These are phyloP conservation scores for Rhazya stricta DNA, from an alignment of 257 asterid genomes.

Conservation along the genomic window DNA sequence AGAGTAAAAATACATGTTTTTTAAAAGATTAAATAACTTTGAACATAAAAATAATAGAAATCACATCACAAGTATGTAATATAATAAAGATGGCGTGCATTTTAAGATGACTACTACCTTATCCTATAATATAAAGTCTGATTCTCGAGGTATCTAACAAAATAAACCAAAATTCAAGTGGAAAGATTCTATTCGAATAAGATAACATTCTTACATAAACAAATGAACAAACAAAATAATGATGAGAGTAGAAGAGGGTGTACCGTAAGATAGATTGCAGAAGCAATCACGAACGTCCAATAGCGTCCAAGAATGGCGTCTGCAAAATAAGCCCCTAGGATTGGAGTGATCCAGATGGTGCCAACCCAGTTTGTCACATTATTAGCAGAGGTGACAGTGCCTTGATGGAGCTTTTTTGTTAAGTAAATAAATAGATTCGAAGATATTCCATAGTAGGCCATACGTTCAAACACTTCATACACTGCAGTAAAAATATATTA, in stretches of 20 bases:
- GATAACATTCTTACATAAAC: too few relatives aligned
- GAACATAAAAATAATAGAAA: too few relatives aligned
- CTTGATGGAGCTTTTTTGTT: slow-evolving; percentile 55
- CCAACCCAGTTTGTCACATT: slow-evolving; percentile 85
- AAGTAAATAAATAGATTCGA: slow-evolving; percentile 67
- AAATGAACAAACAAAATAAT: too few relatives aligned
- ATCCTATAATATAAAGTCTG: too few relatives aligned
- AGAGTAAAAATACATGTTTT: too few relatives aligned
- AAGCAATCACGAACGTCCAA: slow-evolving; percentile 62
- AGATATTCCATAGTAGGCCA: slow-evolving; percentile 85
- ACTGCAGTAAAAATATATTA: slow-evolving; percentile 27
- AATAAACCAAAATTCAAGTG: too few relatives aligned
- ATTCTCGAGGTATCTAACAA: too few relatives aligned
- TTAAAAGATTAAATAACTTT: too few relatives aligned
- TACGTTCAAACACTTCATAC: slow-evolving; percentile 84
- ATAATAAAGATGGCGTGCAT: too few relatives aligned
- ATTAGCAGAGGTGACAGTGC: slow-evolving; percentile 66
- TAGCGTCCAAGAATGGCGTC: slow-evolving; percentile 79
- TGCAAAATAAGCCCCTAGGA: slow-evolving; percentile 75
- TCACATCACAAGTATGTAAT: too few relatives aligned
- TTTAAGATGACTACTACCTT: too few relatives aligned
- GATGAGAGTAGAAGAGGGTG: neutral
- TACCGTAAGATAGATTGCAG: slow-evolving; percentile 58
- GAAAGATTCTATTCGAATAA: too few relatives aligned
- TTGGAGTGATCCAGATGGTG: slow-evolving; percentile 74